Percentiles rank a stretch among this genome's conserved stretches.
These are phyloP conservation scores for Boletus patriciae DNA, from an alignment of 768 basidiomycete species.

Conservation along the genomic window DNA sequence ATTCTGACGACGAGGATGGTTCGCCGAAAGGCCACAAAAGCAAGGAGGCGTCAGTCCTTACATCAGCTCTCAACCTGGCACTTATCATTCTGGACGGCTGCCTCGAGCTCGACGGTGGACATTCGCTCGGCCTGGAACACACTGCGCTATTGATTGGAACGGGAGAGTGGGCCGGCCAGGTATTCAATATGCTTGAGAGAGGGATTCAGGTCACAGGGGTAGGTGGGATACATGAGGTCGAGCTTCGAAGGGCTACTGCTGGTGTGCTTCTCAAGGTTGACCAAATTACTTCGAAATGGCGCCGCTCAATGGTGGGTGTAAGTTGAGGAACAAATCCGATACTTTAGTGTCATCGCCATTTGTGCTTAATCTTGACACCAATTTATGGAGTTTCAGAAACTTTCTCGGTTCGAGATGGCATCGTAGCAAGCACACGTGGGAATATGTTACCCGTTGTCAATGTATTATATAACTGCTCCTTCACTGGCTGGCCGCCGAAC, in stretches of 20 bases:
- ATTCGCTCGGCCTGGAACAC: conserved; percentile 72
- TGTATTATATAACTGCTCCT: not conserved
- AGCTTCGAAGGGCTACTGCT: conserved; percentile 67
- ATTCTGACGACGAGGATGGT: conserved; percentile 34
- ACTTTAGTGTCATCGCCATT: not conserved
- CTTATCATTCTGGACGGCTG: conserved; percentile 75
- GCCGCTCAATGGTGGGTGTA: conserved; percentile 58
- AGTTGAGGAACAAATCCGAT: conserved; percentile 10
- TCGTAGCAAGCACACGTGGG: conserved; percentile 8
- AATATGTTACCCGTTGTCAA: not conserved
- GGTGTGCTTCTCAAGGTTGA: conserved; percentile 83
- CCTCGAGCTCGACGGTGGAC: conserved; percentile 75
- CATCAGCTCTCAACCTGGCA: conserved; percentile 73
- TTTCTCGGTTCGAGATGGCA: no score
- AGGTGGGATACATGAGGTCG: conserved; percentile 63
- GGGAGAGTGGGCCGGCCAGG: conserved; percentile 76
- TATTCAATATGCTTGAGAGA: conserved; percentile 65
- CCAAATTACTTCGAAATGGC: conserved; percentile 66
- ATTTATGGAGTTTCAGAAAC: not conserved
- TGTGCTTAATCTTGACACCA: not conserved
- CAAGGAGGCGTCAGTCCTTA: conserved; percentile 74
- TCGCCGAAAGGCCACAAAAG: conserved; percentile 23
- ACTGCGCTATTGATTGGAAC: conserved; percentile 65
- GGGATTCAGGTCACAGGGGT: conserved; percentile 61
- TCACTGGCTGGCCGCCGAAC: not conserved